Percentiles rank a stretch among this genome's conserved stretches.
Evolutionary conservation across 2,329 filamentous ascomycete genomes (phyloP).

Genomic region (Orbilia blumenaviensis): DNA sequence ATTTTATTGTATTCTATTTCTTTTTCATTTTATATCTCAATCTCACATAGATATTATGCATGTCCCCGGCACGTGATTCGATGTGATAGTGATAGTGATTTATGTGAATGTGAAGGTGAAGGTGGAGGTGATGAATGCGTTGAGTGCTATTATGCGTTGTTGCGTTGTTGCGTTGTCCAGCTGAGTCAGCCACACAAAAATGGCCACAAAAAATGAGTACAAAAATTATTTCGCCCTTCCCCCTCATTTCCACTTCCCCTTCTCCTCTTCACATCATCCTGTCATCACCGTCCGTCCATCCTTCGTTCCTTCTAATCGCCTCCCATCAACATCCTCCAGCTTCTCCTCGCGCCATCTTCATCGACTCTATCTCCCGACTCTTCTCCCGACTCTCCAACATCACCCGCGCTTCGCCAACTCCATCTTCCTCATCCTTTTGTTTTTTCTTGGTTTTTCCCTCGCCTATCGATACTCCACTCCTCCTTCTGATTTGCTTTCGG

Average conservation of each 20-base stretch:
- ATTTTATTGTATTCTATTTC: too few species aligned
- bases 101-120: too few species aligned
- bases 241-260: constrained; percentile 36
- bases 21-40: too few species aligned
- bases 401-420: background rate
- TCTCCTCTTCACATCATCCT: constrained; percentile 21
- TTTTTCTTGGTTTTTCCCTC: too few species aligned
- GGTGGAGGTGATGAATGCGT: too few species aligned
- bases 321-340: background rate
- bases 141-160: background rate
- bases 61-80: too few species aligned
- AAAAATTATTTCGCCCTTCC: constrained; percentile 36
- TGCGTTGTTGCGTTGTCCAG: constrained; percentile 7
- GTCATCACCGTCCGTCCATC: constrained; percentile 17
- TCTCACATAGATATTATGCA: too few species aligned
- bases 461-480: background rate
- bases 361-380: background rate
- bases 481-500: background rate
- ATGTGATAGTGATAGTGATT: too few species aligned
- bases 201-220: constrained; percentile 20
- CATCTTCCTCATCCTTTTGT: background rate
- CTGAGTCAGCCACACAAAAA: constrained; percentile 44
- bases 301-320: background rate
- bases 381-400: background rate
- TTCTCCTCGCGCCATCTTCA: constrained; percentile 1